These are phyloP conservation scores for Sarocladium strictum DNA, from an alignment of 2,329 filamentous ascomycete genomes.

Conservation along the genomic window DNA sequence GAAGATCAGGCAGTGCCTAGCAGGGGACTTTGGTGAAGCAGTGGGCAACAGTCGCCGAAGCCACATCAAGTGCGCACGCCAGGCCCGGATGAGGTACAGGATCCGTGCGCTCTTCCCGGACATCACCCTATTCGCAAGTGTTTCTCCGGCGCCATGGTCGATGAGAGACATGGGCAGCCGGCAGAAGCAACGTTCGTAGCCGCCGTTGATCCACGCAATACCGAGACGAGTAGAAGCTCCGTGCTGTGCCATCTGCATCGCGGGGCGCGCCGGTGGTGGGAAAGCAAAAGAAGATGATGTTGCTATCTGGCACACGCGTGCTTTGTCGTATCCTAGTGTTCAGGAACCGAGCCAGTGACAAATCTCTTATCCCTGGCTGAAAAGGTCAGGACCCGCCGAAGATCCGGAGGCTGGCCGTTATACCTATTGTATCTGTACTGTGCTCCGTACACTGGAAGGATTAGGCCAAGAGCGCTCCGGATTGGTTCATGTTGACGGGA, in stretches of 20 bases:
- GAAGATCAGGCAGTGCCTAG: constrained; percentile 7
- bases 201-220: background rate
- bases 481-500: background rate
- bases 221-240: constrained; percentile 5
- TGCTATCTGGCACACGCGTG: background rate
- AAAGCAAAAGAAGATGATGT: background rate
- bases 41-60: background rate
- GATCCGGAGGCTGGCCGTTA: background rate
- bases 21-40: background rate
- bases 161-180: background rate
- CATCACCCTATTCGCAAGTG: constrained; percentile 4
- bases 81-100: constrained; percentile 1
- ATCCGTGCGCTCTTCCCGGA: background rate
- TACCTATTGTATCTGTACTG: too few species aligned
- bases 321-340: too few species aligned
- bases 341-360: background rate
- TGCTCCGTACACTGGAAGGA: background rate
- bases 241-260: background rate
- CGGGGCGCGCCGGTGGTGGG: background rate
- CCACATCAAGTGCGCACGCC: background rate
- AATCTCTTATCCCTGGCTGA: background rate
- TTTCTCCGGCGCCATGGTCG: constrained; percentile 4
- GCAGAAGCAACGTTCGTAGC: constrained; percentile 1
- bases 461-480: background rate
- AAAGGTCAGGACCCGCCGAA: background rate